These are phyloP conservation scores for Hortaea sp. DNA, from an alignment of 2,329 filamentous ascomycete species.

Conservation along the genomic window DNA sequence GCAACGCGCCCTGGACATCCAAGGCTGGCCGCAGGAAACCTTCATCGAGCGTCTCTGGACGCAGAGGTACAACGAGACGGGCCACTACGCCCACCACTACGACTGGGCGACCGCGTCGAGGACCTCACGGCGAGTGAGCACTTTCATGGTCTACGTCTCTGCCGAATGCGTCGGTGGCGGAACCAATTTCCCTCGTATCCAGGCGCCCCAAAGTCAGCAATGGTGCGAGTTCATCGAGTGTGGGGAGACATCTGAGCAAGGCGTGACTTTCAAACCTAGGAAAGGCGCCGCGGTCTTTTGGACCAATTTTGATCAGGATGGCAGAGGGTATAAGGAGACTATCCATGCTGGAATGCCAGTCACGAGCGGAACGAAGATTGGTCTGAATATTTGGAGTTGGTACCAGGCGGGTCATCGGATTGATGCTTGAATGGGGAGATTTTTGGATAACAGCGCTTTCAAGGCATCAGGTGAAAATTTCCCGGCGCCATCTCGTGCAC, in stretches of 20 bases:
- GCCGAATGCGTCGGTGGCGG: slow-evolving; percentile 47
- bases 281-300: slow-evolving; percentile 52
- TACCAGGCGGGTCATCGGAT: slow-evolving; percentile 28
- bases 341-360: slow-evolving; percentile 54
- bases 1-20: slow-evolving; percentile 46
- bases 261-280: slow-evolving; percentile 49
- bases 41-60: slow-evolving; percentile 53
- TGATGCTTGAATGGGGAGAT: background rate
- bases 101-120: slow-evolving; percentile 41
- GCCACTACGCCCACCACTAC: slow-evolving; percentile 51
- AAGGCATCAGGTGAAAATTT: no score
- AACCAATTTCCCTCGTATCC: slow-evolving; percentile 49
- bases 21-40: slow-evolving; percentile 49
- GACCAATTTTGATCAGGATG: slow-evolving; percentile 49
- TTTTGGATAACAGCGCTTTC: no score
- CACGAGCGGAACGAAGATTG: slow-evolving; percentile 45
- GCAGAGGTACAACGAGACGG: slow-evolving; percentile 47
- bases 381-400: slow-evolving; percentile 58
- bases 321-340: slow-evolving; percentile 47
- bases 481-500: no score
- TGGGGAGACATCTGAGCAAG: slow-evolving; percentile 18
- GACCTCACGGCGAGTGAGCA: slow-evolving; percentile 36
- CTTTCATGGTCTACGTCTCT: slow-evolving; percentile 53
- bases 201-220: slow-evolving; percentile 30
- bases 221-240: slow-evolving; percentile 54